A percentile compares a stretch with the other conserved stretches of the same genome.
Evolutionary conservation across 345 rosid genomes (phyloP).

Genomic region (Boechera divaricarpa): DNA sequence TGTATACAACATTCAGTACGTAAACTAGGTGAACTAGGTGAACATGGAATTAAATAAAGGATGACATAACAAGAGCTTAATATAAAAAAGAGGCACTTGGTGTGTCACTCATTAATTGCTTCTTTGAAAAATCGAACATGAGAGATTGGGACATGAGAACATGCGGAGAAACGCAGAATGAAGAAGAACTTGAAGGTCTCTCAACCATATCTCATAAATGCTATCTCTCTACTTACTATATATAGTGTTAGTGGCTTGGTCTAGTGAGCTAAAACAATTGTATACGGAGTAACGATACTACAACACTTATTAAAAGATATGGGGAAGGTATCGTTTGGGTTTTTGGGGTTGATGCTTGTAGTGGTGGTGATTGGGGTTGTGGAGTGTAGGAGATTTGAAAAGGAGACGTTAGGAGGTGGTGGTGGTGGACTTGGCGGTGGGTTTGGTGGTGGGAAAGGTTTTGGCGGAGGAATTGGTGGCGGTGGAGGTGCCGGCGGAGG

Average conservation of each 20-base stretch:
- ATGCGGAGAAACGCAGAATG: constrained; percentile 36
- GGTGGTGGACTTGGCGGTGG: constrained; percentile 48
- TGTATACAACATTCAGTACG: background rate
- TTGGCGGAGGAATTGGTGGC: constrained; percentile 43
- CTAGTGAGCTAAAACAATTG: constrained; percentile 31
- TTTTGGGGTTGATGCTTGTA: constrained; percentile 34
- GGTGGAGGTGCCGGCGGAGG: constrained; percentile 45
- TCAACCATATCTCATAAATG: constrained; percentile 46
- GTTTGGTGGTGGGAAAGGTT: constrained; percentile 44
- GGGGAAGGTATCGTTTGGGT: constrained; percentile 42
- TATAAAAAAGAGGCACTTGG: constrained; percentile 18
- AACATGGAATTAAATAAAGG: constrained; percentile 36
- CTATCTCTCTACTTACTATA: constrained; percentile 24
- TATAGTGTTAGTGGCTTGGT: constrained; percentile 22
- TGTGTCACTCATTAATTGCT: constrained; percentile 37
- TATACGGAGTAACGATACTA: constrained; percentile 18
- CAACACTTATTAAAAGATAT: constrained; percentile 13
- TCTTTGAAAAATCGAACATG: constrained; percentile 38
- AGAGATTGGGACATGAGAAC: constrained; percentile 43
- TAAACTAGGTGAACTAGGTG: constrained; percentile 17
- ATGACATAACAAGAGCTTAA: background rate
- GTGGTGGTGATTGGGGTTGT: constrained; percentile 37
- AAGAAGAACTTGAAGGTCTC: constrained; percentile 17
- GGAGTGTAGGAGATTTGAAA: constrained; percentile 40
- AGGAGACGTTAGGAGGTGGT: constrained; percentile 45